Conservation (phyloP, 306 rosid genomes). For the Vigna trinervia region DNA sequence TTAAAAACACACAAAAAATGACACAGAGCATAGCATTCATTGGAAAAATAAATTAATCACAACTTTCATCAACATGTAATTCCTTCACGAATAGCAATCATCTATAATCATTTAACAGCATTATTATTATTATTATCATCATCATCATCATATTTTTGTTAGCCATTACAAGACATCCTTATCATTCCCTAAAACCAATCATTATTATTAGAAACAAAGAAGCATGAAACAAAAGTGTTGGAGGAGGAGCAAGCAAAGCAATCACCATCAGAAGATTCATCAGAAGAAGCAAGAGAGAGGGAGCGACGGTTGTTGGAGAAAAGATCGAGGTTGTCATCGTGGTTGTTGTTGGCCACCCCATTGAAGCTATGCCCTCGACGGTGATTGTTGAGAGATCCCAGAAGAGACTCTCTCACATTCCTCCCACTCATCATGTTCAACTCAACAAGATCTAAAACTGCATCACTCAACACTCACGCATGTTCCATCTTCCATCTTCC, state of each 20-base stretch:
- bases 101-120: not conserved
- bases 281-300: slow-evolving; percentile 77
- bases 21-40: not conserved
- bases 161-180: slow-evolving; percentile 6
- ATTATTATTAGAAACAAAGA: slow-evolving; percentile 13
- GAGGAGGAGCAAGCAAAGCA: slow-evolving; percentile 34
- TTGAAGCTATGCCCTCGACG: slow-evolving; percentile 69
- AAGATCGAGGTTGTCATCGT: slow-evolving; percentile 83
- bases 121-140: not conserved
- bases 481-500: not conserved
- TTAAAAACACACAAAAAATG: not conserved
- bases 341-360: slow-evolving; percentile 40
- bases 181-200: not conserved
- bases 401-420: slow-evolving; percentile 65
- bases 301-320: slow-evolving; percentile 82
- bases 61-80: slow-evolving; percentile 31
- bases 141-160: not conserved
- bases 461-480: not conserved
- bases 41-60: not conserved
- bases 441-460: slow-evolving; percentile 10
- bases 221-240: not conserved
- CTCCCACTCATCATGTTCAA: slow-evolving; percentile 52
- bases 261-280: slow-evolving; percentile 89
- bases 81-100: not conserved
- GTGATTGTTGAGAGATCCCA: slow-evolving; percentile 56